Evolutionary conservation across 306 rosid species (phyloP).

Genomic region (Elaeagnus macrophylla): DNA sequence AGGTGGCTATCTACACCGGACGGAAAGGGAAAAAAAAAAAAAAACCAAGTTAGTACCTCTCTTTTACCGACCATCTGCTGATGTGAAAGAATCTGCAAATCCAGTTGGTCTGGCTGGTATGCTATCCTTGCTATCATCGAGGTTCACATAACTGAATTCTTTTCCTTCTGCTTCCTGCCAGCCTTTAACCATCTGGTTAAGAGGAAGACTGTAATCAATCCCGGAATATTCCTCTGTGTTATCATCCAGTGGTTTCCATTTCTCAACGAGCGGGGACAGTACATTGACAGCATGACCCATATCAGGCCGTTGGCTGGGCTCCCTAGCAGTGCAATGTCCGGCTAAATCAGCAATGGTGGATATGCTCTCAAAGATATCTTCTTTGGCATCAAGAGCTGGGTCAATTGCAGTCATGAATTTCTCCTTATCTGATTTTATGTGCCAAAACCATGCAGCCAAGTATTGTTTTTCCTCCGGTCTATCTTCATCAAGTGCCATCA

Average conservation of each 20-base stretch:
- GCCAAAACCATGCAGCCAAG: constrained; percentile 97
- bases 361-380: constrained; percentile 69
- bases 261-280: constrained; percentile 76
- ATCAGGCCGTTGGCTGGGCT: constrained; percentile 83
- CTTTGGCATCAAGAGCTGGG: constrained; percentile 50
- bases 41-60: constrained; percentile 29
- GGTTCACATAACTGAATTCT: constrained; percentile 52
- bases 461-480: constrained; percentile 88
- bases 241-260: constrained; percentile 84
- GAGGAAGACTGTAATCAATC: constrained; percentile 84
- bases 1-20: constrained; percentile 47
- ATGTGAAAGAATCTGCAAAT: constrained; percentile 90
- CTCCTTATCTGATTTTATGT: constrained; percentile 71
- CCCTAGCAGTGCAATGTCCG: constrained; percentile 96
- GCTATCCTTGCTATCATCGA: constrained; percentile 87
- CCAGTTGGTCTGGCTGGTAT: constrained; percentile 94
- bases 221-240: constrained; percentile 77
- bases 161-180: constrained; percentile 96
- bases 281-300: constrained; percentile 94
- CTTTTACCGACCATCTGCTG: constrained; percentile 83
- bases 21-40: neutral
- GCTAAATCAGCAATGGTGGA: constrained; percentile 65
- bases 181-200: constrained; percentile 93
- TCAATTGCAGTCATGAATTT: constrained; percentile 82
- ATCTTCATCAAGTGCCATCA: constrained; percentile 85